These are phyloP conservation scores for Hygrocybe punicea DNA, from an alignment of 768 basidiomycete genomes.

Conservation along the genomic window DNA sequence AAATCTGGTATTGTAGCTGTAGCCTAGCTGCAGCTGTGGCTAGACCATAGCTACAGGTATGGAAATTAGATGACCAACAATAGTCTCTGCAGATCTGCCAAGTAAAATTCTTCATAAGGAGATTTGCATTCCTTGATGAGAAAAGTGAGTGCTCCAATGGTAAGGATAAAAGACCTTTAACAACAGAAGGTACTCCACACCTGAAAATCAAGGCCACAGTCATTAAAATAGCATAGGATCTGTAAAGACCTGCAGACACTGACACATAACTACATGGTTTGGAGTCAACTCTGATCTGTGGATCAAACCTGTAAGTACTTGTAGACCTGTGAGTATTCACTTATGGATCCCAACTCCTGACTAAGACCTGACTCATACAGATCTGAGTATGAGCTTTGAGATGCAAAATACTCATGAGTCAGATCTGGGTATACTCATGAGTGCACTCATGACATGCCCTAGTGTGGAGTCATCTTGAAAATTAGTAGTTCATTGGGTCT, in stretches of 20 bases:
- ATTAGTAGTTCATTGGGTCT: no score
- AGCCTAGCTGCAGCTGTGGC: no score
- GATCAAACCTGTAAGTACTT: not conserved
- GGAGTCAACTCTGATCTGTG: not conserved
- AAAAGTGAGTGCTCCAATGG: not conserved
- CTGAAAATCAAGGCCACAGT: not conserved
- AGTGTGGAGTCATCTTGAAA: no score
- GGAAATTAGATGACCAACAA: not conserved
- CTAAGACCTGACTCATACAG: not conserved
- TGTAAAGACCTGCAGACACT: not conserved
- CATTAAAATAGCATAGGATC: not conserved
- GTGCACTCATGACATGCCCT: not conserved
- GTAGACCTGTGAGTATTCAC: not conserved
- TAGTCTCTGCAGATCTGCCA: not conserved
- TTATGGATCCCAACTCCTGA: not conserved
- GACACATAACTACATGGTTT: not conserved
- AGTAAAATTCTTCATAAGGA: not conserved
- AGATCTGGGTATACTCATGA: not conserved
- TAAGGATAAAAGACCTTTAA: not conserved
- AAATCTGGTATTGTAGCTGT: no score
- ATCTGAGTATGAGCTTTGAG: not conserved
- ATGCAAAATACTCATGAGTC: not conserved
- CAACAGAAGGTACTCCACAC: not conserved
- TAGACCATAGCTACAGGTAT: no score
- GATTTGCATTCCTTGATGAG: not conserved